Conservation (phyloP, 495 filamentous ascomycete genomes). For the Aspergillus taichungensis region DNA sequence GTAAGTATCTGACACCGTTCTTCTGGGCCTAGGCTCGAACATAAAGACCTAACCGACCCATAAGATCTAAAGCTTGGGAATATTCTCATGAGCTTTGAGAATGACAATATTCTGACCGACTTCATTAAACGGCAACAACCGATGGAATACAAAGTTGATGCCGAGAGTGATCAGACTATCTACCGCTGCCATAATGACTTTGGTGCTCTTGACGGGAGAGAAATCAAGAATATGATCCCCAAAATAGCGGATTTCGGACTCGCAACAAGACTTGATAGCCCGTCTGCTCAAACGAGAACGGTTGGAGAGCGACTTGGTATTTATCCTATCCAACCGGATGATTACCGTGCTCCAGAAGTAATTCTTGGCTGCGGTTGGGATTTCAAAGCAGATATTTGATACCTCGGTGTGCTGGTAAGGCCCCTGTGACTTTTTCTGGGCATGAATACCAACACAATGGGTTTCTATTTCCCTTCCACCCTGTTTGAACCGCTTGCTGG, state of each 20-base stretch:
- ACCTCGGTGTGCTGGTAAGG: constrained; percentile 31
- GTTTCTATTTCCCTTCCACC: no score
- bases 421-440: background rate
- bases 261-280: constrained; percentile 44
- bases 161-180: background rate
- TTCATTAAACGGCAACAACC: constrained; percentile 17
- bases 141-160: constrained; percentile 16
- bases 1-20: constrained; percentile 9
- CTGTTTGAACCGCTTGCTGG: no score
- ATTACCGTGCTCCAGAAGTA: constrained; percentile 32
- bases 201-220: constrained; percentile 10
- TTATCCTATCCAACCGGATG: constrained; percentile 25
- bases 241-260: constrained; percentile 82
- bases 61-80: constrained; percentile 31
- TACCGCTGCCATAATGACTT: constrained; percentile 16
- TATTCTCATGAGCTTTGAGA: constrained; percentile 27
- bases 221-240: constrained; percentile 9
- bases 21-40: background rate
- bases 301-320: background rate
- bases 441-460: background rate
- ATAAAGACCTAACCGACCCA: background rate
- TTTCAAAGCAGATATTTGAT: constrained; percentile 29
- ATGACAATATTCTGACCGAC: constrained; percentile 18
- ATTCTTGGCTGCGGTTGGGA: constrained; percentile 27
- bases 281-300: background rate